These are phyloP conservation scores for Ceriops decandra DNA, from an alignment of 345 rosid genomes.

Conservation along the genomic window DNA sequence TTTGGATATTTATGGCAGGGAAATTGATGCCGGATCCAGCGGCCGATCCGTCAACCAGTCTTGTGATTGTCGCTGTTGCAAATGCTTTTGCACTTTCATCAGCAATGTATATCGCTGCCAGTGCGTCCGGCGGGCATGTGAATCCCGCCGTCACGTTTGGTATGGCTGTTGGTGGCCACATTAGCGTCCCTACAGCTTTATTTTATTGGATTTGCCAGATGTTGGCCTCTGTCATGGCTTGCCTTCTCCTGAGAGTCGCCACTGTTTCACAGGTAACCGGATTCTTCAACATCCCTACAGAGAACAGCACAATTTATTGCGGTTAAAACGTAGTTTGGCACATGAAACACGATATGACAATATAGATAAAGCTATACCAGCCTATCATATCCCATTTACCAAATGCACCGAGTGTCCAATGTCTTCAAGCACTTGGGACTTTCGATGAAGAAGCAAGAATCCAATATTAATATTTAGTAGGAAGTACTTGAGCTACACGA, in stretches of 20 bases:
- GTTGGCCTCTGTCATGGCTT: conserved; percentile 80
- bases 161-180: conserved; percentile 75
- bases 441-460: too few species aligned
- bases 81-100: conserved; percentile 69
- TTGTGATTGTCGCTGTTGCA: conserved; percentile 58
- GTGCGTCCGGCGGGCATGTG: conserved; percentile 77
- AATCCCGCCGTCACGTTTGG: conserved; percentile 91
- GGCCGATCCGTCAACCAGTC: conserved; percentile 45
- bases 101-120: conserved; percentile 56
- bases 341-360: too few species aligned
- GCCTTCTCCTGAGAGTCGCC: conserved; percentile 56
- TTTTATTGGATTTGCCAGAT: conserved; percentile 84
- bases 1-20: conserved; percentile 40
- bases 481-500: too few species aligned
- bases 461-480: too few species aligned
- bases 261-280: conserved; percentile 50
- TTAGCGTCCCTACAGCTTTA: conserved; percentile 68
- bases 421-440: too few species aligned
- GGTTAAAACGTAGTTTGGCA: too few species aligned
- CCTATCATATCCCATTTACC: too few species aligned
- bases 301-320: too few species aligned
- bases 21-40: conserved; percentile 57
- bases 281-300: background rate
- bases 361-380: too few species aligned
- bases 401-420: too few species aligned